Base-by-base conservation (phyloP, 345 rosid species). In the Moricandia arvensis region DNA sequence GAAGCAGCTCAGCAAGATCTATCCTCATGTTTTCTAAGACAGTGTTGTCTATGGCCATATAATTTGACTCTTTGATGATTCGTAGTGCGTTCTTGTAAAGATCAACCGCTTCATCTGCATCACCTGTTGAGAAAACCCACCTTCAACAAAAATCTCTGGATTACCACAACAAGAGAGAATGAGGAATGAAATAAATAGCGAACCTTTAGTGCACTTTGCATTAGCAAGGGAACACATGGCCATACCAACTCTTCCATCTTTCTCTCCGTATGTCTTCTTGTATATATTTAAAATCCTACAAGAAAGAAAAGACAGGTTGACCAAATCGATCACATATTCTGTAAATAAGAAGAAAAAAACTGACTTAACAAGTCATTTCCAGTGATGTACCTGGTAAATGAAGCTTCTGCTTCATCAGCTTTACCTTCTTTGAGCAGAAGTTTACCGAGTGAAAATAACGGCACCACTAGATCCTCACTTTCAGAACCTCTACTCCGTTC, bases 1-100 rank as follows among this genome's bases (percentile, higher is more conserved):
- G 96, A 80, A 91, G 97, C 64, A 91, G 64, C 78, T 91, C 98
- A 13, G 94, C 97, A 82, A 93, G 85, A 80, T 93, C 96, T 82
- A 88, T 85, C 80, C 91, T 87, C 89, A 93, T 83, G 78, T 83
- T 88, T 85, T 86, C 96, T 85, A 91, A 74, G 66, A 86, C 18
- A 63, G 74, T 59, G 66, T 91, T 87, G 78, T 89, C 96, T 53
- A 83, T 41, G 34, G 85, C 79, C 86, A 83, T 59, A 74, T 83
- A 84, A 74, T 84, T 86, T 73, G 94, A 81, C 70, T 81, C 89
- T 79, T 87, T 88, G 72, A 93, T 84, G 49, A 89, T 77, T 69
- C 68, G 79, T 63, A 91, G 82, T 72, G 91, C 96, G 0, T 75
- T 86, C 84, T 75, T 87, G 66, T 93, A 93, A 51, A 88, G 75